Base-by-base conservation (phyloP, 164 flowering plant species). In the Magnolia kwangsiensis region DNA sequence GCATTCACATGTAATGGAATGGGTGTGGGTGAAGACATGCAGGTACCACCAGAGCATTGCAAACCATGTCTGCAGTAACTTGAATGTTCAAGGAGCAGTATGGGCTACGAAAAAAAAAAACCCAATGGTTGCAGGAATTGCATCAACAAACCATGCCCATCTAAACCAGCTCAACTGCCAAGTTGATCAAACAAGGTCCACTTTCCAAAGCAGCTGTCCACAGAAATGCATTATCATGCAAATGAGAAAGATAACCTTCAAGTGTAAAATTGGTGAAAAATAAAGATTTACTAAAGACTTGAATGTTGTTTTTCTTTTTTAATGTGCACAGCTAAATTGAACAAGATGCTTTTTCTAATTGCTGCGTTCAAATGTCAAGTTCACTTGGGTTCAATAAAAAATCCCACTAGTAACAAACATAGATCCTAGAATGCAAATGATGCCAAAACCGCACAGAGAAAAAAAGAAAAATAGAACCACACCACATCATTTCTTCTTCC, bases 401-500 rank as follows among this genome's bases (percentile, higher is more conserved):
- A 55, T 55, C 61, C 61, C 61, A 55, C 13, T 11, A 55, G 61
- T 16, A 55, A 55, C 61, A 55, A 55, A 55, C 19, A 55, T 55
- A 11, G 18, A 55, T 55, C 18, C 61, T 16, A 11, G 18, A 11
- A 16, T 55, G 16, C 13, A 2, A 16, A 55, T 55, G 61, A 55
- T 1, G 1, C 13, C 14, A 68, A 14, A 16, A 68, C 29, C 13
- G 49, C 71, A 29, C 10, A 65, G 24, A 65, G 29, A 1, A 8
- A 31, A 8, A 68, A 29, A 29, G 31, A 21, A 66, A 31, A 37
- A 29, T 16, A 31, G 71, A 7, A 55, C 61, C 61, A 68, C 19
- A 29, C 66, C 50, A 19, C 82, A 21, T 80, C 75, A 77, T 67
- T 80, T 77, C 82, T 77, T 80, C 80, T 80, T 77, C 59, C 79